A percentile compares a stretch with the other conserved stretches of the same genome.
Evolutionary conservation across 257 asterid species (phyloP).

Genomic region (Rauvolfia tetraphylla): DNA sequence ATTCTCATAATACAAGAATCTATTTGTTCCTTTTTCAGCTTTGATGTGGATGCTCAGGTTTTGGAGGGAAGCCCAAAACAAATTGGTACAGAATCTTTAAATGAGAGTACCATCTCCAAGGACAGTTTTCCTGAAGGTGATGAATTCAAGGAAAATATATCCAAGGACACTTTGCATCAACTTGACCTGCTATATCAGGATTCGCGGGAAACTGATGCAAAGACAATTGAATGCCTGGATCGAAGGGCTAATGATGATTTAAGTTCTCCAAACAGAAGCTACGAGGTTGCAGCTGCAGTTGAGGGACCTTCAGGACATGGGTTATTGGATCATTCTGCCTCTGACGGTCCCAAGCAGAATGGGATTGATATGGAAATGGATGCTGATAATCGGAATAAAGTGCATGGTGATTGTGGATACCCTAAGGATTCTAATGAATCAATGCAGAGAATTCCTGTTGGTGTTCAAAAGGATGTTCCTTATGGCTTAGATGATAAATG

Average conservation of each 20-base stretch:
- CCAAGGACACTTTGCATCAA: constrained; percentile 24
- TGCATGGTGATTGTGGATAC: constrained; percentile 24
- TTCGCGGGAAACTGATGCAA: constrained; percentile 27
- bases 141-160: constrained; percentile 25
- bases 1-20: constrained; percentile 17
- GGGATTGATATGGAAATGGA: constrained; percentile 28
- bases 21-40: constrained; percentile 44
- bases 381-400: constrained; percentile 25
- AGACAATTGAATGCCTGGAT: constrained; percentile 21
- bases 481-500: constrained; percentile 24
- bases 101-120: constrained; percentile 20
- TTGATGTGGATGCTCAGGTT: constrained; percentile 55
- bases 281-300: constrained; percentile 27
- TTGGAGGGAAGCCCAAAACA: constrained; percentile 34
- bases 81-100: constrained; percentile 21
- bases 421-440: constrained; percentile 46
- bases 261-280: constrained; percentile 21
- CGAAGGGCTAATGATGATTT: constrained; percentile 20
- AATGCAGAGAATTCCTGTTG: constrained; percentile 22
- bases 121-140: constrained; percentile 32
- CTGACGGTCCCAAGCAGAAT: constrained; percentile 26
- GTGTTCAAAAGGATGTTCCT: constrained; percentile 28
- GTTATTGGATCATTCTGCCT: constrained; percentile 22
- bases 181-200: constrained; percentile 28
- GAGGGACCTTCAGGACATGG: constrained; percentile 28